Percentiles rank a stretch among this genome's conserved stretches.
Evolutionary conservation across 2,329 filamentous ascomycete genomes (phyloP).

Genomic region (Biscogniauxia marginata): DNA sequence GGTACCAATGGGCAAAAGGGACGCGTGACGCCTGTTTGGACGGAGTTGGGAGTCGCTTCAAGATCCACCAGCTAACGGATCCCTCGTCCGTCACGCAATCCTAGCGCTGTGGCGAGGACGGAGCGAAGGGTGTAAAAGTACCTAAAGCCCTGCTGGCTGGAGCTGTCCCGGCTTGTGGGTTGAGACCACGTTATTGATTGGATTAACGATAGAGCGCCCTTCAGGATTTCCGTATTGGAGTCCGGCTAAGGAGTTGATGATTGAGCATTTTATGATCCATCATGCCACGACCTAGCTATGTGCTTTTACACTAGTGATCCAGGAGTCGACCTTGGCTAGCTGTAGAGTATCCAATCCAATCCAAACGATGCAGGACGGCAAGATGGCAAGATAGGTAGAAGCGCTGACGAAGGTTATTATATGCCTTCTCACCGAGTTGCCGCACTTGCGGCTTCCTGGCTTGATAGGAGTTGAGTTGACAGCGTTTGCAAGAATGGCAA

Average conservation of each 20-base stretch:
- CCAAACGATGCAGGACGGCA: no score
- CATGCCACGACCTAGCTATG: not conserved
- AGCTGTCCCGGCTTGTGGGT: not conserved
- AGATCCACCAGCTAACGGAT: not conserved
- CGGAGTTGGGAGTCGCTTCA: conserved; percentile 16
- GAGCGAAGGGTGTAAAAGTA: conserved; percentile 12
- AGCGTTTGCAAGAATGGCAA: no score
- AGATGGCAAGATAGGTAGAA: not conserved
- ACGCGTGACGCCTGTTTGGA: conserved; percentile 23
- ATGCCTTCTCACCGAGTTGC: not conserved
- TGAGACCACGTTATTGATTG: not conserved
- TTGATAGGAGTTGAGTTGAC: not conserved
- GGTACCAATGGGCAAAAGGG: conserved; percentile 8
- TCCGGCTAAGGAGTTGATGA: not conserved
- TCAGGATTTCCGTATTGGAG: not conserved
- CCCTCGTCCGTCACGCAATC: conserved; percentile 10
- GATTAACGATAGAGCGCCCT: not conserved
- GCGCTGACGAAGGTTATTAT: not conserved
- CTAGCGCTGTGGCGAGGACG: conserved; percentile 17
- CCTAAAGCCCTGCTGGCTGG: not conserved
- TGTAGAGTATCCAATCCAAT: no score
- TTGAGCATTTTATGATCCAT: not conserved
- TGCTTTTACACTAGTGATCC: not conserved
- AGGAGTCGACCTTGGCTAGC: not conserved
- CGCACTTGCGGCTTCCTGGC: no score